Base-by-base conservation (phyloP, 768 basidiomycete species). In the Pleurotus platypus region DNA sequence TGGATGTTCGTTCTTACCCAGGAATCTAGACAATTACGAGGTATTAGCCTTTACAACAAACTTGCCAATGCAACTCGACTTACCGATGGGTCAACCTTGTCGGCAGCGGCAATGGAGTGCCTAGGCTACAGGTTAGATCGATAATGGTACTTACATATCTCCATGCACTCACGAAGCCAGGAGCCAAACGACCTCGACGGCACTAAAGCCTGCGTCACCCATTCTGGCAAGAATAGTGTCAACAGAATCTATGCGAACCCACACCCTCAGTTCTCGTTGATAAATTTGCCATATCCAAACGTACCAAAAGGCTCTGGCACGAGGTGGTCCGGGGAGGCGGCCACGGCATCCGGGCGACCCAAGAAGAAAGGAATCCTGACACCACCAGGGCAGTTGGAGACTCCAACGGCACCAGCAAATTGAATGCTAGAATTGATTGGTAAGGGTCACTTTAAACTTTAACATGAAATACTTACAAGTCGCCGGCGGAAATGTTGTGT, bases 321-420 rank as follows among this genome's bases (percentile, higher is more conserved):
- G 37, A 72, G 60, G 9, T 43, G 26, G 24, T 67, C 64, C 2
- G 72, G 73, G 2, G 72, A 64, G 1, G 74, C 62, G 2, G 69
- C 69, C 11, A 58, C 70, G 8, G 75, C 67, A 9, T 50, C 47
- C 2, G 74, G 69, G 16, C 75, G 67, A 4, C 79, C 77, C 27
- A 73, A 48, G 56, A 76, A 65, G 68, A 77, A 76, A 13, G 66
- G 55, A 18, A 81, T 66, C 16, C 70, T 71, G 6, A 78, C 78
- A n/a, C 75, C 75, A 61, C 78, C 78, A 2, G 72, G 69, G 58
- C 78, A 79, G 53, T 77, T 78, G 39, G 65, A 62, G 12, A 75
- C 64, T 49, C 72, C 74, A 37, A 77, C 73, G 2, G 78, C 77
- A 9, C 67, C 76, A n/a, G 79, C 78, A 58, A 80, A 75, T 57